These are phyloP conservation scores for Candida schatavii DNA, from an alignment of 805 yeast genomes.

Conservation along the genomic window DNA sequence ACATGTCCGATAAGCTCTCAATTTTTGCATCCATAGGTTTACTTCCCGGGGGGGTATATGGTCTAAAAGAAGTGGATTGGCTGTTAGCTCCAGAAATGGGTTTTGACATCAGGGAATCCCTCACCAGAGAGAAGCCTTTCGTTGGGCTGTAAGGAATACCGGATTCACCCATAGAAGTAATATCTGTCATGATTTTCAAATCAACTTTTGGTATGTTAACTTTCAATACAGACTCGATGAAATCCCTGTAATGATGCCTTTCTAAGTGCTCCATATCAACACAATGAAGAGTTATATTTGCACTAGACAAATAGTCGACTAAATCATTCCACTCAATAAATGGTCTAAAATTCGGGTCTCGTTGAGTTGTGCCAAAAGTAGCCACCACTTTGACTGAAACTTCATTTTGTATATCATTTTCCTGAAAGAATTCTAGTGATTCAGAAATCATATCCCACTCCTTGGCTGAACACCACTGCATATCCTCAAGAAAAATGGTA, in stretches of 20 bases:
- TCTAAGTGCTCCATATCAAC: conserved; percentile 11
- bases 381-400: conserved; percentile 10
- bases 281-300: conserved; percentile 5
- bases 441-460: conserved; percentile 31
- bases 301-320: neutral
- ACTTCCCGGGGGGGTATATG: neutral
- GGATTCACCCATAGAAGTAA: neutral
- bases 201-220: neutral
- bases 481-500: conserved; percentile 45
- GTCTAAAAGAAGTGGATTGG: neutral
- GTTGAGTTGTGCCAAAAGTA: neutral
- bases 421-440: conserved; percentile 17
- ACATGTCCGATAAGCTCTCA: neutral
- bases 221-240: neutral
- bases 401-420: conserved; percentile 8
- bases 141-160: neutral
- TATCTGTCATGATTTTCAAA: conserved; percentile 3
- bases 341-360: neutral
- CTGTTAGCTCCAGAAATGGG: neutral
- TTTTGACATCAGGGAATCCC: neutral
- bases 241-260: conserved; percentile 4
- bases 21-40: conserved; percentile 4
- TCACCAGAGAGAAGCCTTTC: neutral
- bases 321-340: neutral
- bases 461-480: conserved; percentile 40